Evolutionary conservation across 371 early-diverging fungal species (phyloP), one percentile per base, ranked within the genome.

Genomic region (Chytridium lagenaria): DNA sequence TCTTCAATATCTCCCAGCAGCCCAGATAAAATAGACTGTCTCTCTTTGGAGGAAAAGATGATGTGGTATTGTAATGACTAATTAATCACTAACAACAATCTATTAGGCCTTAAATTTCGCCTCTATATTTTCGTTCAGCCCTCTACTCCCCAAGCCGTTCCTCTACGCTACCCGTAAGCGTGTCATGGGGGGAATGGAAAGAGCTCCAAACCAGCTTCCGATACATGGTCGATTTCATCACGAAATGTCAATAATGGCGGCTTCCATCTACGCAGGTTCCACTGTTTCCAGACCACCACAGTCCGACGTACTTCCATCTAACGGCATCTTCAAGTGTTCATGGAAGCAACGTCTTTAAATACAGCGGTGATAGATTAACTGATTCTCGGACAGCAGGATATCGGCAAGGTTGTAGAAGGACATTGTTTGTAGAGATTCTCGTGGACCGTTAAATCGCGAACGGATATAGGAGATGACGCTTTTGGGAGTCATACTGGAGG

Each of bases 241-340:
- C 71, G 50, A 36, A 61, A 44, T 61, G 31, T 31, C 23, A 64
- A 44, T 44, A 34, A 49, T 34, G 16, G 49, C 28, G 22, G 52
- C 51, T 15, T 68, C 68, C 19, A 51, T 68, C 31, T 75, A 69
- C 36, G 67, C 70, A 30, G 31, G 50, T 12, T 75, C 75, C 7
- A 65, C 49, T 19, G 34, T 51, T 7, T 75, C 75, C 5, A 75
- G 75, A 44, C 63, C 7, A 52, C 70, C 16, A 75, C 75, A 30
- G 59, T 15, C 75, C 75, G 63, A 70, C 75, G n/a, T 65, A 63
- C 19, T 75, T 66, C 40, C 38, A 37, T 22, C 15, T 30, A 3
- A 5, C 40, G 66, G 28, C 37, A 66, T 28, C 44, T 38, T 66
- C 66, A 38, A 44, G 36, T 23, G 19, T 7, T 44, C 19, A 15